Evolutionary conservation across 164 flowering plant species (phyloP), one percentile per base, ranked within the genome.

Genomic region (Vitis vinifera): DNA sequence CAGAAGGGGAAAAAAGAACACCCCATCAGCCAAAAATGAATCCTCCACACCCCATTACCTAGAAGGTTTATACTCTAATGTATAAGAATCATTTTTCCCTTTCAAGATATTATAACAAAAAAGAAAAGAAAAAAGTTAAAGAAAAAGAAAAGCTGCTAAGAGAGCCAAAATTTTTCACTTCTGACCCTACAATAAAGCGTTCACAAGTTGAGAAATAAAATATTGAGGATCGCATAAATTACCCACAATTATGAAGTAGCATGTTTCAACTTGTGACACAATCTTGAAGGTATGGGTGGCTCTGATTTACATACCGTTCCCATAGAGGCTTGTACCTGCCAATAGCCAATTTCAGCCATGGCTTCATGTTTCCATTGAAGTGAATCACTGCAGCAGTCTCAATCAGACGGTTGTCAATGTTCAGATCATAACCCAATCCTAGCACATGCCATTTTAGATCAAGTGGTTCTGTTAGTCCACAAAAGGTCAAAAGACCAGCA

Each of bases 401-500:
- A 12, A 90, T 92, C 65, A 90, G 75, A 15, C 93, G 91, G 69
- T 83, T 76, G 74, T 90, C 97, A 16, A 90, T 82, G 68, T 85
- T 85, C 51, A 81, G 59, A 72, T 89, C 92, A 66, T 81, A 90
- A 9, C 97, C 95, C 71, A 92, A 78, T 44, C 95, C 97, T 60
- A 92, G 71, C 17, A 90, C 93, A 71, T 92, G 97, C 97, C 97
- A 92, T 85, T 94, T 87, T 62, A 91, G 82, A 77, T 92, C 97
- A 23, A 92, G 93, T 12, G 97, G 93, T 78, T 92, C 95, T 9
- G 94, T 92, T 68, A 89, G 79, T 48, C 97, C 97, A 75, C 89
- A 89, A 75, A 92, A 92, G 27, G 91, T 68, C 6, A 92, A 77
- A 62, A 92, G 89, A 6, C 90, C 97, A 31, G 89, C 81, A 69